phyloP scores from a whole-genome alignment of 2,329 filamentous ascomycete genomes.

The Colletotrichum cordylinicola region DNA sequence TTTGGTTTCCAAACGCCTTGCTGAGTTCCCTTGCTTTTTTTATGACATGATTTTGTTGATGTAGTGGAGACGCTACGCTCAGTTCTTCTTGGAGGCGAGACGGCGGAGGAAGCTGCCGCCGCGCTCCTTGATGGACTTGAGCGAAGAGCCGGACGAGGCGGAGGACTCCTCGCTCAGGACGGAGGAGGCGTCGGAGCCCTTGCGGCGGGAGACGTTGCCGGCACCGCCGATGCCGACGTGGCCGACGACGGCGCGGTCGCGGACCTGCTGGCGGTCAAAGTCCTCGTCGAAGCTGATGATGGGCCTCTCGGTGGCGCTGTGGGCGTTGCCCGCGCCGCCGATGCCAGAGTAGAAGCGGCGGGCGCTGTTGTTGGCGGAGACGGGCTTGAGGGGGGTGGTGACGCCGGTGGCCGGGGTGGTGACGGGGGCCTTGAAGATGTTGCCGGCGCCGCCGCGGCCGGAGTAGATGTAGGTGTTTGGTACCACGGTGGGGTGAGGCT shows the following conservation, averaged over 20 bases:
- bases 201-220: conserved; percentile 71
- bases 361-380: conserved; percentile 43
- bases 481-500: conserved; percentile 53
- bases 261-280: conserved; percentile 19
- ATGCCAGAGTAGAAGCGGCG: conserved; percentile 69
- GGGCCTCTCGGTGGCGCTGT: conserved; percentile 54
- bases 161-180: conserved; percentile 42
- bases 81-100: conserved; percentile 36
- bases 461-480: conserved; percentile 56
- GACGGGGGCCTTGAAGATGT: conserved; percentile 54
- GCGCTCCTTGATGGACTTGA: conserved; percentile 19
- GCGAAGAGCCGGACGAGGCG: conserved; percentile 19
- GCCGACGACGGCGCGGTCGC: conserved; percentile 24
- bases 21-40: neutral
- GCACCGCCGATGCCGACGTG: conserved; percentile 41
- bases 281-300: conserved; percentile 24
- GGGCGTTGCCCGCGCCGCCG: conserved; percentile 73
- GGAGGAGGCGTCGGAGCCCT: conserved; percentile 60
- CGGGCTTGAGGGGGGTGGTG: conserved; percentile 51
- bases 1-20: conserved; percentile 8
- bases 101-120: conserved; percentile 43
- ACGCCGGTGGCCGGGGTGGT: conserved; percentile 51
- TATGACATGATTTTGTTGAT: neutral
- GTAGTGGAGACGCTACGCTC: neutral
- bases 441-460: conserved; percentile 62